Percentiles rank a stretch among this genome's conserved stretches.
phyloP scores from a whole-genome alignment of 2,329 filamentous ascomycete species.

The Ceratocystis colombiana region DNA sequence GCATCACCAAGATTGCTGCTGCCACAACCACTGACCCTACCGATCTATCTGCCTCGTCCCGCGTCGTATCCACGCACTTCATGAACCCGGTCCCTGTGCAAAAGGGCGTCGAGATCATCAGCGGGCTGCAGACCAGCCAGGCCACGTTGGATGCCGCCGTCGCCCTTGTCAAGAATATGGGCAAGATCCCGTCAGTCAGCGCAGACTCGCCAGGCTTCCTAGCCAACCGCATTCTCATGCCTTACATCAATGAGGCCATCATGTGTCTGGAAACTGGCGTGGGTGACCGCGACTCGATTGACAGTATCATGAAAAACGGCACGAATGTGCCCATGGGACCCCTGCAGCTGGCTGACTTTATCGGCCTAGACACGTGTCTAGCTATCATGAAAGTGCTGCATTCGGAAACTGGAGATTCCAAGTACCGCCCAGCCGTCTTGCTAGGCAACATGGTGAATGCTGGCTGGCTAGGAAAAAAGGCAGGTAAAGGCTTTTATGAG shows the following conservation, averaged over 20 bases:
- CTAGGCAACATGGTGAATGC: slow-evolving; percentile 94
- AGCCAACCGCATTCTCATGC: slow-evolving; percentile 95
- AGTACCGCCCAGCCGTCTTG: slow-evolving; percentile 83
- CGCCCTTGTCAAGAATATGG: slow-evolving; percentile 81
- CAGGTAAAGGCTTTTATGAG: slow-evolving; percentile 89
- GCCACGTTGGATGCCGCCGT: slow-evolving; percentile 73
- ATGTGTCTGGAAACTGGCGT: slow-evolving; percentile 92
- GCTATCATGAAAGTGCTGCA: slow-evolving; percentile 96
- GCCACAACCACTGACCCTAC: slow-evolving; percentile 68
- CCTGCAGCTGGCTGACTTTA: slow-evolving; percentile 87
- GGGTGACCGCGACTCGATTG: slow-evolving; percentile 81
- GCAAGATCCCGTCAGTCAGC: slow-evolving; percentile 79
- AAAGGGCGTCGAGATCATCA: slow-evolving; percentile 96
- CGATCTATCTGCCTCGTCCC: slow-evolving; percentile 69
- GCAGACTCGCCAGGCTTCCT: slow-evolving; percentile 89
- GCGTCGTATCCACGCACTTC: slow-evolving; percentile 93
- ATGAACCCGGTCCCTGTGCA: slow-evolving; percentile 98
- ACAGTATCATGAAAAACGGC: slow-evolving; percentile 98
- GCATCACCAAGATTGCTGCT: slow-evolving; percentile 90
- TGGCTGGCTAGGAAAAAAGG: slow-evolving; percentile 96
- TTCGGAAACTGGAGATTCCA: slow-evolving; percentile 83
- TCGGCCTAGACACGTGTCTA: slow-evolving; percentile 89
- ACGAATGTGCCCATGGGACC: slow-evolving; percentile 98
- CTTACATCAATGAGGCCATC: slow-evolving; percentile 96
- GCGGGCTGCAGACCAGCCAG: slow-evolving; percentile 79